Evolutionary conservation across 2,329 filamentous ascomycete genomes (phyloP).

Genomic region (Colletotrichum spaethianum): DNA sequence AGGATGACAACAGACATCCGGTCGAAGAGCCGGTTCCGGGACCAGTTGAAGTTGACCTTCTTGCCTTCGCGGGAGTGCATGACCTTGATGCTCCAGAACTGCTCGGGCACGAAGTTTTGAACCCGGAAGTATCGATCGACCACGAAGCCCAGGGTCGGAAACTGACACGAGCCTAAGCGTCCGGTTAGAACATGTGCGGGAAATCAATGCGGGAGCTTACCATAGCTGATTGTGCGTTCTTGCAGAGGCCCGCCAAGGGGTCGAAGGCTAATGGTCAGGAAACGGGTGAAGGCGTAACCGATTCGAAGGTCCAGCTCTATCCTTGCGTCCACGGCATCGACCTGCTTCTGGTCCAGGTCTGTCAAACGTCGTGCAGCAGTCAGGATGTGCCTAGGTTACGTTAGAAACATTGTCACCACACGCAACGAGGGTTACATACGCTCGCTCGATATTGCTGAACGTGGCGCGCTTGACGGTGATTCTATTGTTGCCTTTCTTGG

Average conservation of each 20-base stretch:
- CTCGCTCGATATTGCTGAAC: slow-evolving; percentile 97
- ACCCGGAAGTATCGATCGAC: slow-evolving; percentile 97
- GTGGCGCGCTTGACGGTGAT: slow-evolving; percentile 88
- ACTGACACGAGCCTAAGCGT: slow-evolving; percentile 85
- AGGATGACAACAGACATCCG: slow-evolving; percentile 84
- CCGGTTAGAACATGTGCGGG: slow-evolving; percentile 38
- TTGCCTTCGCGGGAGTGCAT: slow-evolving; percentile 83
- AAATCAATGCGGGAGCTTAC: slow-evolving; percentile 58
- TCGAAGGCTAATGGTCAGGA: slow-evolving; percentile 85
- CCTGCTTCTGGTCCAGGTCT: slow-evolving; percentile 86
- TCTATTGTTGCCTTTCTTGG: slow-evolving; percentile 78
- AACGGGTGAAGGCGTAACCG: slow-evolving; percentile 91
- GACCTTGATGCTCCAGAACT: slow-evolving; percentile 93
- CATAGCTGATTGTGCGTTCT: slow-evolving; percentile 83
- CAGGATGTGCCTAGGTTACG: slow-evolving; percentile 79
- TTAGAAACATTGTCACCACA: slow-evolving; percentile 20
- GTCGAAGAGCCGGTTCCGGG: slow-evolving; percentile 87
- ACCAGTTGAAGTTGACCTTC: slow-evolving; percentile 88
- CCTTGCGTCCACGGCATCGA: slow-evolving; percentile 87
- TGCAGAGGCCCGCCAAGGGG: slow-evolving; percentile 77
- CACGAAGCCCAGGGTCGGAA: slow-evolving; percentile 95
- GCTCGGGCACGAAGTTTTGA: slow-evolving; percentile 91
- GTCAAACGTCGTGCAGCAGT: slow-evolving; percentile 84
- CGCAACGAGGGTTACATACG: slow-evolving; percentile 64
- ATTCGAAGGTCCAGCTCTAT: slow-evolving; percentile 95